Evolutionary conservation across 83 land plant species (phyloP), one percentile per base, ranked within the genome.

Genomic region (Isoetes engelmannii): DNA sequence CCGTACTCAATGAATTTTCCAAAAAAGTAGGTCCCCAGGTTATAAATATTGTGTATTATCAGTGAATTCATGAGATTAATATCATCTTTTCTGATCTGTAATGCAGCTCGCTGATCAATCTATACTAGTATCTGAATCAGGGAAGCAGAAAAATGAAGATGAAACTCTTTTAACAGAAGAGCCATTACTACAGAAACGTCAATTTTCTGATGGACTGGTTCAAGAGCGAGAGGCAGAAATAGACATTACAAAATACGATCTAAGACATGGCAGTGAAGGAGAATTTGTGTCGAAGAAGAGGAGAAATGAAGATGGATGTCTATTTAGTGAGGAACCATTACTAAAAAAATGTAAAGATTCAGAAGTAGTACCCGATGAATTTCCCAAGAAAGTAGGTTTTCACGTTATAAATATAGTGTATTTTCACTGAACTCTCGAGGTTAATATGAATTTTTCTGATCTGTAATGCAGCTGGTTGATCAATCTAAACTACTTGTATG

Each of bases 141-240:
- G 80, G 68, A 84, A 85, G 58, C 80, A 84, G 53, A 69, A 49
- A 72, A 86, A 87, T 69, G 60, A 50, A 69, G 63, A 64, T 20
- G 48, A 50, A 7, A 67, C 69, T 48, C 6, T 74, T 28, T 54
- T 85, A 42, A 83, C 86, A 58, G 95, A 89, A 76, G 68, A 72
- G 67, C 88, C 95, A 21, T 41, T 89, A 47, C 72, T 89, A 17
- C 82, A 89, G 65, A 87, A 84, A 68, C 70, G 74, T 51, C 37
- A 2, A 28, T 0, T 28, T 28, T 28, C 37, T 28, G 37, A 28
- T 28, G 37, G 37, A 28, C 37, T 28, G 73, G 20, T 53, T 41
- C 21, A 17, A 53, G 44, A 47, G 10, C 18, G 0, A 6, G 4
- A 67, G 9, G 61, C 15, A 9, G 13, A 18, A 49, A 60, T 48